phyloP scores from a whole-genome alignment of 2,329 filamentous ascomycete genomes.

The Amylocarpus encephaloides region DNA sequence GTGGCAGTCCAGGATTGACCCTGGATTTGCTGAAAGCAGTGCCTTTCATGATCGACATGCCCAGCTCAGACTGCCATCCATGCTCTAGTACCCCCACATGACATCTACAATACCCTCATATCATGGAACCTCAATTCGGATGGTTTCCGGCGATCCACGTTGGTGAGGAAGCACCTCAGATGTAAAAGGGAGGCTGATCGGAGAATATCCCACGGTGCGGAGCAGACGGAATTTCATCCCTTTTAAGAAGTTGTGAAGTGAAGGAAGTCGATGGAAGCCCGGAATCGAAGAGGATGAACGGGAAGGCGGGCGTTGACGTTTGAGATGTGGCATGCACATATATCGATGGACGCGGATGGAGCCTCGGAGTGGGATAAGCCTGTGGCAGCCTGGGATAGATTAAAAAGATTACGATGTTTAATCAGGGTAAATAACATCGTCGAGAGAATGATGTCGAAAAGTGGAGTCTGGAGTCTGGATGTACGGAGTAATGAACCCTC shows the following conservation, averaged over 20 bases:
- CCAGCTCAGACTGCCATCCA: not conserved
- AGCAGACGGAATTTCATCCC: not conserved
- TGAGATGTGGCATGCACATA: not conserved
- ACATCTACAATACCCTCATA: not conserved
- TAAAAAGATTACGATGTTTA: not conserved
- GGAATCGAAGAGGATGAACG: not conserved
- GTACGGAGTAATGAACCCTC: not conserved
- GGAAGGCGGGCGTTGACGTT: not conserved
- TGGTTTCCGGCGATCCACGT: not conserved
- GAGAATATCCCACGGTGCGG: constrained; percentile 4
- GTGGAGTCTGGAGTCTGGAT: not conserved
- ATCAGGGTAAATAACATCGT: not conserved
- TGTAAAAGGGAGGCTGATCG: constrained; percentile 12
- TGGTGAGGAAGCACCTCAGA: not conserved
- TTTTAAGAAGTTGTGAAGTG: not conserved
- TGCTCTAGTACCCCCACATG: not conserved
- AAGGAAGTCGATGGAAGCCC: not conserved
- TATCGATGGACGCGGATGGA: too few relatives aligned
- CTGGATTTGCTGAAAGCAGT: not conserved
- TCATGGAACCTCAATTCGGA: not conserved
- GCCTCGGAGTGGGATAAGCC: not conserved
- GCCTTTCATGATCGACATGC: not conserved
- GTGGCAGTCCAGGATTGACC: constrained; percentile 11
- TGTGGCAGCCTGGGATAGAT: not conserved
- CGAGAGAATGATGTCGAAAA: not conserved